Base-by-base conservation (phyloP, 139 green algal genomes). In the Dunaliella sp. region DNA sequence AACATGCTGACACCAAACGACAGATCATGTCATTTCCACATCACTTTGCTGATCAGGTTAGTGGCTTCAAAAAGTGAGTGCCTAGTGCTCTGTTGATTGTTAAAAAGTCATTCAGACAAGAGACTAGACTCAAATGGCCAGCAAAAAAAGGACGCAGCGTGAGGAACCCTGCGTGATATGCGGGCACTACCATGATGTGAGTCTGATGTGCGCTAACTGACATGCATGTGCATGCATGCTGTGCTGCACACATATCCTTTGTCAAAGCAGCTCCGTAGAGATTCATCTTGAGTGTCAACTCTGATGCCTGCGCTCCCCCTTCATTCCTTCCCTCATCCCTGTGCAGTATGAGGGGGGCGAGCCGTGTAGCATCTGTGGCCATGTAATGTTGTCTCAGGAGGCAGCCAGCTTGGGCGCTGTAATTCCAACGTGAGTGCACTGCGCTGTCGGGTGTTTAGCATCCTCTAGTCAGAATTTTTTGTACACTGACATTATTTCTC, bases 91-190 rank as follows among this genome's bases (percentile, higher is more conserved):
- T n/a, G n/a, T n/a, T n/a, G n/a, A n/a, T n/a, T n/a, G n/a, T n/a
- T n/a, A n/a, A n/a, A n/a, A n/a, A n/a, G n/a, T n/a, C n/a, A n/a
- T n/a, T n/a, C n/a, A n/a, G n/a, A n/a, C n/a, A n/a, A n/a, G n/a
- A n/a, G n/a, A n/a, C n/a, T n/a, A n/a, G n/a, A n/a, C n/a, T n/a
- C n/a, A n/a, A n/a, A 78, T 32, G 26, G 79, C 77, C 57, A 75
- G 31, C 22, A 81, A 28, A 33, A 86, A 81, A 35, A 65, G 83
- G 12, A 26, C 59, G 3, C 72, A 36, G 2, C 73, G 86, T 12
- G 96, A 98, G 87, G 96, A 98, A 76, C 89, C 95, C 0, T 98
- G 96, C 83, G 86, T 84, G 16, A 94, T 98, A 0, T 98, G 96
- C 77, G 91, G 91, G 0, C 96, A 98, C 85, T 98, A 97, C 81